A percentile compares a stretch with the other conserved stretches of the same genome.
Evolutionary conservation across 2,329 filamentous ascomycete species (phyloP).

Genomic region (Paraconiothyrium sp.): DNA sequence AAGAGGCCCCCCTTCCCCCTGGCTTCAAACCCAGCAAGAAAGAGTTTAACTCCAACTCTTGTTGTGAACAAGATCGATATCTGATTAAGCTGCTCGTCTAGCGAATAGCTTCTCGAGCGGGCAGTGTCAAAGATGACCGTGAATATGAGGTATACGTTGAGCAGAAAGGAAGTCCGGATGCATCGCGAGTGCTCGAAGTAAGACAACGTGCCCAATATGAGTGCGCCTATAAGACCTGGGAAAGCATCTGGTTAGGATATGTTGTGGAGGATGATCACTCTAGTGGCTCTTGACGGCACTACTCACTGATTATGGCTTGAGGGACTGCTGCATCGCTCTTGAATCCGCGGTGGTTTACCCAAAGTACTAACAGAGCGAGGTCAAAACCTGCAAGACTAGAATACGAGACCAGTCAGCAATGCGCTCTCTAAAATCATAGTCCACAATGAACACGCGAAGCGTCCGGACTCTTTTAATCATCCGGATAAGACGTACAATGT

Average conservation of each 20-base stretch:
- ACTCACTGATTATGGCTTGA: slow-evolving; percentile 34
- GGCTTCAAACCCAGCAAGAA: slow-evolving; percentile 58
- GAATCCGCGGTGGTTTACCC: slow-evolving; percentile 28
- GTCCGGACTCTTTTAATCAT: background rate
- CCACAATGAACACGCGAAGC: background rate
- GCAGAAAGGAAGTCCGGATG: slow-evolving; percentile 57
- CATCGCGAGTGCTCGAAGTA: slow-evolving; percentile 59
- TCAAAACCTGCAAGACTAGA: slow-evolving; percentile 39
- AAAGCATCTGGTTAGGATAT: background rate
- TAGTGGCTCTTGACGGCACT: background rate
- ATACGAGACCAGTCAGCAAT: background rate
- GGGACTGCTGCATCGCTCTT: slow-evolving; percentile 35
- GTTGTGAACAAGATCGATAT: slow-evolving; percentile 57
- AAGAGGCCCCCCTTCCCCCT: slow-evolving; percentile 56
- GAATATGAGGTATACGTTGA: slow-evolving; percentile 58
- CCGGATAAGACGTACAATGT: slow-evolving; percentile 1
- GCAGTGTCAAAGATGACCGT: slow-evolving; percentile 59
- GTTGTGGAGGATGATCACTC: background rate
- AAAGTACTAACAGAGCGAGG: slow-evolving; percentile 39
- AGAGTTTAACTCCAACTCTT: slow-evolving; percentile 53
- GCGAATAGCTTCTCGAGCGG: slow-evolving; percentile 54
- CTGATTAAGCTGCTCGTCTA: slow-evolving; percentile 40
- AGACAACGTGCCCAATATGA: slow-evolving; percentile 53
- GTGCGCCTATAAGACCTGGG: slow-evolving; percentile 30
- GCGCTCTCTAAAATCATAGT: background rate